A percentile compares a stretch with the other conserved stretches of the same genome.
These are phyloP conservation scores for Podila epicladia DNA, from an alignment of 192 early-diverging fungal species.

Conservation along the genomic window DNA sequence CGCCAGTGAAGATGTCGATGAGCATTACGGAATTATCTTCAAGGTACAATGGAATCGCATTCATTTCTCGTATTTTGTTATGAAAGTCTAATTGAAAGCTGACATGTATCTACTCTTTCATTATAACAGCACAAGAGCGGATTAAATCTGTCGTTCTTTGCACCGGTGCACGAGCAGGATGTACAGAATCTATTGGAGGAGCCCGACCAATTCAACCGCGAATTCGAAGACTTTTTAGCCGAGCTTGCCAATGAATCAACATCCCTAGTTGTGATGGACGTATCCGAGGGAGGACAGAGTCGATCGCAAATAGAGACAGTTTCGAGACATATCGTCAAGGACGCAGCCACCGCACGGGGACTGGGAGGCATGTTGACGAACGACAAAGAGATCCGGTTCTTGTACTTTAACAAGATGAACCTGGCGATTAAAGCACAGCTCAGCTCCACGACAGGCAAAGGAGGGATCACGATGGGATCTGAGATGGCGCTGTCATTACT, in stretches of 20 bases:
- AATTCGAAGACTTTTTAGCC: slow-evolving; percentile 29
- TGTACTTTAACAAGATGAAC: slow-evolving; percentile 61
- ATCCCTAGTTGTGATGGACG: slow-evolving; percentile 4
- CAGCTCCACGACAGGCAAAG: slow-evolving; percentile 28
- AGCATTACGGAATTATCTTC: slow-evolving; percentile 25
- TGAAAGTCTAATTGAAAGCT: not conserved
- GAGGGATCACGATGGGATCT: slow-evolving; percentile 50
- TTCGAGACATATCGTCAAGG: slow-evolving; percentile 30
- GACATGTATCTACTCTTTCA: not conserved
- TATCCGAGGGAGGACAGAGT: not conserved
- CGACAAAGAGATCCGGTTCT: slow-evolving; percentile 56
- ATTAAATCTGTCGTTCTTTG: slow-evolving; percentile 38
- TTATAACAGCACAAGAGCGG: slow-evolving; percentile 36
- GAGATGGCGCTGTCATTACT: slow-evolving; percentile 62
- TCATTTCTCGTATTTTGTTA: not conserved
- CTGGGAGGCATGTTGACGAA: slow-evolving; percentile 19
- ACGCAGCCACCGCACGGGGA: slow-evolving; percentile 27
- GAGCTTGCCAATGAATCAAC: slow-evolving; percentile 12
- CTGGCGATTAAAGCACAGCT: slow-evolving; percentile 60
- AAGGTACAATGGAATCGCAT: slow-evolving; percentile 15
- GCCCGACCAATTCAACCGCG: slow-evolving; percentile 30
- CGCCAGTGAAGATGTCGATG: slow-evolving; percentile 36
- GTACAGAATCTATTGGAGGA: slow-evolving; percentile 27
- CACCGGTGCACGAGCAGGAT: slow-evolving; percentile 5
- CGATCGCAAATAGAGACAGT: slow-evolving; percentile 31